phyloP scores from a whole-genome alignment of 2,329 filamentous ascomycete genomes.

The Fusarium sublunatum region DNA sequence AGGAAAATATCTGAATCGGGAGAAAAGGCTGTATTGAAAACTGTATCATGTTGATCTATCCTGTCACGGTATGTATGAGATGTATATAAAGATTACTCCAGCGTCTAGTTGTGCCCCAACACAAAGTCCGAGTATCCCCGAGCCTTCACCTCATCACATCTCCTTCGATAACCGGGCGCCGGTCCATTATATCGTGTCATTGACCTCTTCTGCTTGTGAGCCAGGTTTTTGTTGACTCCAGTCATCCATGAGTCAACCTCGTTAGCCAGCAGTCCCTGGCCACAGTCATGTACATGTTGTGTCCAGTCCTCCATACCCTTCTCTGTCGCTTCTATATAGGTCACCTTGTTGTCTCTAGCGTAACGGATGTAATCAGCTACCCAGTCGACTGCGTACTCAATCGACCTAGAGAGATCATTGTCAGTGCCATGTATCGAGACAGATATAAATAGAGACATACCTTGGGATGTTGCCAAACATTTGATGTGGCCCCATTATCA shows the following conservation, averaged over 20 bases:
- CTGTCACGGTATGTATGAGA: too few relatives aligned
- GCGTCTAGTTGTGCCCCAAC: background rate
- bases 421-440: background rate
- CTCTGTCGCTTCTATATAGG: conserved; percentile 54
- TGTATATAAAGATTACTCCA: background rate
- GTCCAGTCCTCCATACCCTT: conserved; percentile 57
- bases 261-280: conserved; percentile 55
- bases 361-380: conserved; percentile 51
- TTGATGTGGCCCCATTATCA: conserved; percentile 58
- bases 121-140: conserved; percentile 40
- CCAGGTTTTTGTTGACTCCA: conserved; percentile 63
- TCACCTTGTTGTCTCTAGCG: conserved; percentile 49
- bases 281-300: conserved; percentile 60
- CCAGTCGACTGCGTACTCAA: conserved; percentile 57
- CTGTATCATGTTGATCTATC: background rate
- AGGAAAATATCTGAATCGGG: too few relatives aligned
- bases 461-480: conserved; percentile 57
- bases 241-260: conserved; percentile 64
- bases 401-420: conserved; percentile 27
- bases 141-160: conserved; percentile 50
- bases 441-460: conserved; percentile 15
- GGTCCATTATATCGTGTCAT: conserved; percentile 60
- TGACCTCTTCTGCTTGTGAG: conserved; percentile 57
- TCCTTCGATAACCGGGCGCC: conserved; percentile 56
- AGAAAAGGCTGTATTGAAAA: too few relatives aligned